phyloP scores from a whole-genome alignment of 257 asterid species.

The Rauvolfia tetraphylla region DNA sequence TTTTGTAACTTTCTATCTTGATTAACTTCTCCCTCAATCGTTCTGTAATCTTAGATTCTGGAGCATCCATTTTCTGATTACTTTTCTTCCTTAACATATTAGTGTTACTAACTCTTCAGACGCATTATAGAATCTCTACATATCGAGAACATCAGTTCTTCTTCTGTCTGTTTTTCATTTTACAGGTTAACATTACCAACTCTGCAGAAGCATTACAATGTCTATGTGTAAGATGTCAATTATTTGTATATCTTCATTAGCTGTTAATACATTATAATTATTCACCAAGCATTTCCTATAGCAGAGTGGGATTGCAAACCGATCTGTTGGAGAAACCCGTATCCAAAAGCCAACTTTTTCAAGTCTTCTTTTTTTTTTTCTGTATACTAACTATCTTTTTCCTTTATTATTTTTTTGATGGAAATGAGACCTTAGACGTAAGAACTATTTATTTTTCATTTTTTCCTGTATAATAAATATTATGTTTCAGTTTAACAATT shows the following conservation, averaged over 20 bases:
- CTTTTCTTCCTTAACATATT: neutral
- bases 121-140: neutral
- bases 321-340: conserved; percentile 93
- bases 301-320: conserved; percentile 81
- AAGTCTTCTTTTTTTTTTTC: conserved; percentile 2
- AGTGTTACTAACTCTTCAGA: neutral
- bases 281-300: conserved; percentile 19
- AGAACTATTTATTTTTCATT: neutral
- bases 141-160: conserved; percentile 18
- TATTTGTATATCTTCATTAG: conserved; percentile 2
- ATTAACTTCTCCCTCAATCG: neutral
- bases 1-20: neutral
- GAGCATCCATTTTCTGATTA: neutral
- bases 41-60: neutral
- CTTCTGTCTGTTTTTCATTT: conserved; percentile 3
- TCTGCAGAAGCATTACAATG: conserved; percentile 55
- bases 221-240: conserved; percentile 56
- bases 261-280: conserved; percentile 1
- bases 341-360: conserved; percentile 33
- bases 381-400: conserved; percentile 2
- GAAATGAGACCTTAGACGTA: neutral
- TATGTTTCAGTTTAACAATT: conserved; percentile 28
- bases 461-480: neutral
- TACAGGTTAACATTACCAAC: conserved; percentile 54
- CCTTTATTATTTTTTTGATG: neutral